phyloP scores from a whole-genome alignment of 768 basidiomycete species.

The Macrocybe gigantea region DNA sequence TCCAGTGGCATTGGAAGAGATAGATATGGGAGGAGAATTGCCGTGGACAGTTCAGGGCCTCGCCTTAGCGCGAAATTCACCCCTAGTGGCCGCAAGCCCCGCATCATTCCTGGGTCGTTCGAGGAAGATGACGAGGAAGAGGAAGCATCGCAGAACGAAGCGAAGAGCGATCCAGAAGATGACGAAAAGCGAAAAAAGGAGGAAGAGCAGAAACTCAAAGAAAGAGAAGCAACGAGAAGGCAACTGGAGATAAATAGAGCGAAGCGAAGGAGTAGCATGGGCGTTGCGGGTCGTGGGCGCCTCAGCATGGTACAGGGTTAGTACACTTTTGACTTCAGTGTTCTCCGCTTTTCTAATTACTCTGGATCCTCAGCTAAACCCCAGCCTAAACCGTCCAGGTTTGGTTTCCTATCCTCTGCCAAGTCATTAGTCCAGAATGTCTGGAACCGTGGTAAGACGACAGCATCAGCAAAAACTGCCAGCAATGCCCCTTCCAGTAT shows the following conservation, averaged over 20 bases:
- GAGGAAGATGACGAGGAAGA: constrained; percentile 38
- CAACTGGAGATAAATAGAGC: constrained; percentile 65
- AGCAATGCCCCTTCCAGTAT: constrained; percentile 17
- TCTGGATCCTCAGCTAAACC: constrained; percentile 25
- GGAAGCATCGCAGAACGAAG: constrained; percentile 16
- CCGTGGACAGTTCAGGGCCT: constrained; percentile 15
- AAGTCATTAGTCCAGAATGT: constrained; percentile 70
- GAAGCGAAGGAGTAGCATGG: constrained; percentile 64
- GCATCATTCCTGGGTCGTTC: constrained; percentile 54
- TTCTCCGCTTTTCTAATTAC: constrained; percentile 2
- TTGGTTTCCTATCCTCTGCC: constrained; percentile 68
- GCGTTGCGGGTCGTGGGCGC: constrained; percentile 16
- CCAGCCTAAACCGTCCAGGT: constrained; percentile 45
- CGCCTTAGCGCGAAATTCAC: constrained; percentile 33
- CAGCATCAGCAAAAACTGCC: constrained; percentile 17
- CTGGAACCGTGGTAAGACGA: constrained; percentile 54
- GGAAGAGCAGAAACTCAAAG: constrained; percentile 41
- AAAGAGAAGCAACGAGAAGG: constrained; percentile 53
- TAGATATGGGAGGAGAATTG: constrained; percentile 15
- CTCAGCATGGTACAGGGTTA: constrained; percentile 6
- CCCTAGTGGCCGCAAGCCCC: constrained; percentile 39
- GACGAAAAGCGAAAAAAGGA: constrained; percentile 32
- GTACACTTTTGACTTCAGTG: constrained; percentile 24
- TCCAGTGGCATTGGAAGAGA: constrained; percentile 34
- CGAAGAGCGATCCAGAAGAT: constrained; percentile 18